phyloP scores from a whole-genome alignment of 1,284 basidiomycete genomes.

The Meripilus lineatus region DNA sequence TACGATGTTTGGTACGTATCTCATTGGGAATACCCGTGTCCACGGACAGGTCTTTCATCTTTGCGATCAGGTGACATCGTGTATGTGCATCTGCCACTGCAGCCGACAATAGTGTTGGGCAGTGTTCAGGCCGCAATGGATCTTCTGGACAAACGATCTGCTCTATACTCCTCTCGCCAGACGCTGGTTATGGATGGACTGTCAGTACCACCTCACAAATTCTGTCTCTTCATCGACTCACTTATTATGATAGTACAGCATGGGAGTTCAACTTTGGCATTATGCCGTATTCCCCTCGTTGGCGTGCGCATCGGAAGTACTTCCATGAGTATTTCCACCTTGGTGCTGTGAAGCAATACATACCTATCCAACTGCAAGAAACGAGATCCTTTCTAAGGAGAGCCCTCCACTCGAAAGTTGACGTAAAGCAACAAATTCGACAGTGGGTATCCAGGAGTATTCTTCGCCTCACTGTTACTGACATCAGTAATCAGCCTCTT shows the following conservation, averaged over 20 bases:
- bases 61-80: conserved; percentile 3
- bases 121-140: conserved; percentile 27
- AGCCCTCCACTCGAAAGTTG: neutral
- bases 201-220: conserved; percentile 15
- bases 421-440: neutral
- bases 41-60: too few relatives aligned
- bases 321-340: conserved; percentile 8
- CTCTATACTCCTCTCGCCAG: conserved; percentile 31
- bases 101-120: conserved; percentile 25
- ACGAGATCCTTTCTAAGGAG: neutral
- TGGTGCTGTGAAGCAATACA: neutral
- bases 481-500: conserved; percentile 1
- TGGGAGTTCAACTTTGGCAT: conserved; percentile 6
- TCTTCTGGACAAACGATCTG: conserved; percentile 27
- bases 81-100: neutral
- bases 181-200: conserved; percentile 27
- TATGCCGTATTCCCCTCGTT: conserved; percentile 4
- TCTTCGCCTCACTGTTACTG: neutral
- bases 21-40: too few relatives aligned
- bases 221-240: neutral
- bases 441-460: neutral
- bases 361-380: neutral
- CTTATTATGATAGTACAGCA: neutral
- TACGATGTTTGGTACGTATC: too few relatives aligned
- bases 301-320: neutral